Evolutionary conservation across 73 alveolate genomes (phyloP).

Genomic region (Paraurostyla sp.): DNA sequence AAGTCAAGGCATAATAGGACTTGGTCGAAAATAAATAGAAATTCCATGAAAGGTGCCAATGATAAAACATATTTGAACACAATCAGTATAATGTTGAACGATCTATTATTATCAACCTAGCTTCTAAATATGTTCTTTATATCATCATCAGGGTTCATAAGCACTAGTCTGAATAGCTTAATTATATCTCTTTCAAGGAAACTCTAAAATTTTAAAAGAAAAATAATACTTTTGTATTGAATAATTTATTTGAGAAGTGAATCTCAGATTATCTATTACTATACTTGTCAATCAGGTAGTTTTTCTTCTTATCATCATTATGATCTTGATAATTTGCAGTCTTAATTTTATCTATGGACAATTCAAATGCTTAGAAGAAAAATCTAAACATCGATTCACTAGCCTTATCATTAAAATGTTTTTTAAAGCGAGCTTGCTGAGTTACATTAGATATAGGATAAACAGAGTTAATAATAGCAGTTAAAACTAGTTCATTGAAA

Average conservation of each 20-base stretch:
- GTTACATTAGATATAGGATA: background rate
- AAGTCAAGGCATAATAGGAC: background rate
- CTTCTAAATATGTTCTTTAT: conserved; percentile 5
- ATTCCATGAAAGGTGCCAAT: background rate
- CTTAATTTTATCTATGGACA: conserved; percentile 8
- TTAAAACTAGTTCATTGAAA: background rate
- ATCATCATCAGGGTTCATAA: background rate
- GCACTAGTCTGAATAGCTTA: background rate
- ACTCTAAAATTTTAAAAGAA: background rate
- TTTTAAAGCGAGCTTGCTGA: background rate
- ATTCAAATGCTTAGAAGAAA: background rate
- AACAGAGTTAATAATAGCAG: background rate
- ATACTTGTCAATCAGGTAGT: background rate
- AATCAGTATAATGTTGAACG: conserved; percentile 4
- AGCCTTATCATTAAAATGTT: background rate
- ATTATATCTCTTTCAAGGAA: background rate
- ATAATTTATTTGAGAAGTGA: background rate
- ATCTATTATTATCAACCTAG: conserved; percentile 13
- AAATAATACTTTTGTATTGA: background rate
- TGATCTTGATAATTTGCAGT: too few species aligned
- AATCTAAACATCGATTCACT: conserved; percentile 12
- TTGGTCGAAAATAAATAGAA: background rate
- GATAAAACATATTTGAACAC: background rate
- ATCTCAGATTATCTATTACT: background rate
- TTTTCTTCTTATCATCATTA: too few species aligned